Conservation (phyloP, 1,284 basidiomycete species). For the Fistulina hepatica region DNA sequence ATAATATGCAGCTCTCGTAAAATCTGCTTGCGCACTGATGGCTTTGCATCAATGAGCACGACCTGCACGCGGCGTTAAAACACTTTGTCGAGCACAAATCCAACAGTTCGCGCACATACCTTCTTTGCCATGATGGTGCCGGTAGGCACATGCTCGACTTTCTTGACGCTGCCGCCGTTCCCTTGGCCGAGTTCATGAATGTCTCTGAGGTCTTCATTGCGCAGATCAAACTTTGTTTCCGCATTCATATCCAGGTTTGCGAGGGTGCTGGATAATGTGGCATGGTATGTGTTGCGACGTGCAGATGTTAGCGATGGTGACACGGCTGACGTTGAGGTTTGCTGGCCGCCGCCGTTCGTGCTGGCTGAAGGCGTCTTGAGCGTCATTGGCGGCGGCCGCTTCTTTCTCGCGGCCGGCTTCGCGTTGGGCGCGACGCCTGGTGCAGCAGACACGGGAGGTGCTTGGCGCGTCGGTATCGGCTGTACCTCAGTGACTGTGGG, state of each 20-base stretch:
- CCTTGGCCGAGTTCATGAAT: constrained; percentile 87
- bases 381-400: constrained; percentile 53
- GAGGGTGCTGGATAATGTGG: constrained; percentile 61
- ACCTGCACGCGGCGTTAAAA: constrained; percentile 44
- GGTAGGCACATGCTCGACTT: constrained; percentile 88
- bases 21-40: constrained; percentile 95
- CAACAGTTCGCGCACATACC: constrained; percentile 35
- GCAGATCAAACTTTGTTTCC: constrained; percentile 66
- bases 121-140: constrained; percentile 92
- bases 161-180: constrained; percentile 96
- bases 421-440: constrained; percentile 21
- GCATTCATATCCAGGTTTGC: constrained; percentile 66
- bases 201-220: constrained; percentile 75
- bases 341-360: constrained; percentile 19
- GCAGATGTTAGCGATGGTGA: constrained; percentile 21
- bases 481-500: constrained; percentile 24
- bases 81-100: neutral
- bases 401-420: constrained; percentile 29
- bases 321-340: constrained; percentile 17
- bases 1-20: constrained; percentile 96
- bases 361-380: constrained; percentile 33
- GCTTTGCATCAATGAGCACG: constrained; percentile 96
- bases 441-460: constrained; percentile 14
- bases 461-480: constrained; percentile 25
- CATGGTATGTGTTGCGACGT: constrained; percentile 55